Evolutionary conservation across 345 rosid species (phyloP).

Genomic region (Brassica juncea): DNA sequence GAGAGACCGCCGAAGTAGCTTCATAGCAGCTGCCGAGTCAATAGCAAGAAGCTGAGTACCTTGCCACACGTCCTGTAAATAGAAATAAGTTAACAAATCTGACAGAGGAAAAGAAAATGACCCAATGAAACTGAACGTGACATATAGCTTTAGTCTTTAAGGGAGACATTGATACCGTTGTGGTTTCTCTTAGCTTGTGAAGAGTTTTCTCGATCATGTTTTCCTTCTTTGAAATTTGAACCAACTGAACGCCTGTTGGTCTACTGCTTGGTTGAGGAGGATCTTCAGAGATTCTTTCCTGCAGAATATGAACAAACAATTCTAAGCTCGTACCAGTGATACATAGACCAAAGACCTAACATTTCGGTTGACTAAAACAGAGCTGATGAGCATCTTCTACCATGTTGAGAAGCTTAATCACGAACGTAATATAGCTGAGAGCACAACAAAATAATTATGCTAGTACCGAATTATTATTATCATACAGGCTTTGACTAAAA

Average conservation of each 20-base stretch:
- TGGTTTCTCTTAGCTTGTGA: constrained; percentile 78
- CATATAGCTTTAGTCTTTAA: not conserved
- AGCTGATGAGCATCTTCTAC: constrained; percentile 23
- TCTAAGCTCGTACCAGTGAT: constrained; percentile 21
- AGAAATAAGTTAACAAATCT: constrained; percentile 2
- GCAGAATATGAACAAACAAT: constrained; percentile 40
- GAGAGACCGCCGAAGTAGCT: constrained; percentile 65
- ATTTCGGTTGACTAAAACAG: not conserved
- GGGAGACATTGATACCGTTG: constrained; percentile 64
- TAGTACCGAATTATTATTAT: not conserved
- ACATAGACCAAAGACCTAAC: constrained; percentile 7
- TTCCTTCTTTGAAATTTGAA: constrained; percentile 58
- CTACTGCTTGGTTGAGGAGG: constrained; percentile 40
- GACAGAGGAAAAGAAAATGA: constrained; percentile 23
- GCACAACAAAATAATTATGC: constrained; percentile 11
- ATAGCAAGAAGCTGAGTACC: constrained; percentile 96
- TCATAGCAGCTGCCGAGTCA: constrained; percentile 83
- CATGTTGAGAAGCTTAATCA: constrained; percentile 23
- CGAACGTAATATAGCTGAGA: constrained; percentile 2
- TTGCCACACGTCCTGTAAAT: constrained; percentile 84
- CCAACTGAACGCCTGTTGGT: constrained; percentile 45
- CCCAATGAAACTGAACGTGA: not conserved
- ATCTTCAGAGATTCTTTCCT: constrained; percentile 44
- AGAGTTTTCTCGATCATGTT: constrained; percentile 68
- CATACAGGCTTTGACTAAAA: not conserved